These are phyloP conservation scores for Thermomyces lanuginosus DNA, from an alignment of 2,329 filamentous ascomycete genomes.

Conservation along the genomic window DNA sequence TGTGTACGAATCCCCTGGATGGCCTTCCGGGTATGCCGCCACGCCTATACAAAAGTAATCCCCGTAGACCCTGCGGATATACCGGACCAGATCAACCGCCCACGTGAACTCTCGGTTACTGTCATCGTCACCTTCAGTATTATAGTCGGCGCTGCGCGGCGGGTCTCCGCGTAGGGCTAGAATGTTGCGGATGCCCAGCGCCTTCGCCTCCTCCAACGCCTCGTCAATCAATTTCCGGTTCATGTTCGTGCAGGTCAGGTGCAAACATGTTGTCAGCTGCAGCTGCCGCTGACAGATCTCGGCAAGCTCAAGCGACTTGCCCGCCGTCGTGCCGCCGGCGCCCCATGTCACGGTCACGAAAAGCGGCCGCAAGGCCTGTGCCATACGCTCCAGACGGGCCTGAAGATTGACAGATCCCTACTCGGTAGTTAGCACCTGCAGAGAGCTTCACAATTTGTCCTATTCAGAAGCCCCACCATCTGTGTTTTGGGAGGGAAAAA, in stretches of 20 bases:
- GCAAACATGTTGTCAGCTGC: constrained; percentile 82
- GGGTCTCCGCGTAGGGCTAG: constrained; percentile 83
- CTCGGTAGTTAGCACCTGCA: constrained; percentile 11
- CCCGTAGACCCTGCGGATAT: constrained; percentile 71
- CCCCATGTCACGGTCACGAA: constrained; percentile 99
- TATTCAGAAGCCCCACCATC: constrained; percentile 40
- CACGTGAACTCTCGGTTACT: constrained; percentile 68
- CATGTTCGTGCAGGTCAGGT: constrained; percentile 98
- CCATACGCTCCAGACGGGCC: constrained; percentile 87
- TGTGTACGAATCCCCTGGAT: constrained; percentile 79
- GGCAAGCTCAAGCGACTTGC: constrained; percentile 82
- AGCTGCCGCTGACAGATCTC: constrained; percentile 89
- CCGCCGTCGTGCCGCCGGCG: constrained; percentile 78
- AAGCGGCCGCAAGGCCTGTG: constrained; percentile 70
- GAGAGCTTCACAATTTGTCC: constrained; percentile 3
- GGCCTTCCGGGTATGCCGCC: constrained; percentile 86
- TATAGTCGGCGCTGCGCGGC: constrained; percentile 76
- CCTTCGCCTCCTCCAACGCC: constrained; percentile 78
- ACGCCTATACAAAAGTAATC: constrained; percentile 96
- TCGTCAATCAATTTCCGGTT: constrained; percentile 70
- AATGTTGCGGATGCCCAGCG: constrained; percentile 81
- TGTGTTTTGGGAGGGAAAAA: constrained; percentile 98
- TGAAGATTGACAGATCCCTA: constrained; percentile 82
- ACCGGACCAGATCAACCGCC: constrained; percentile 75
- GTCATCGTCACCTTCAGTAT: constrained; percentile 43